Evolutionary conservation across 805 yeast genomes (phyloP), one percentile per base, ranked within the genome.

Genomic region (Saturnispora mendoncae): DNA sequence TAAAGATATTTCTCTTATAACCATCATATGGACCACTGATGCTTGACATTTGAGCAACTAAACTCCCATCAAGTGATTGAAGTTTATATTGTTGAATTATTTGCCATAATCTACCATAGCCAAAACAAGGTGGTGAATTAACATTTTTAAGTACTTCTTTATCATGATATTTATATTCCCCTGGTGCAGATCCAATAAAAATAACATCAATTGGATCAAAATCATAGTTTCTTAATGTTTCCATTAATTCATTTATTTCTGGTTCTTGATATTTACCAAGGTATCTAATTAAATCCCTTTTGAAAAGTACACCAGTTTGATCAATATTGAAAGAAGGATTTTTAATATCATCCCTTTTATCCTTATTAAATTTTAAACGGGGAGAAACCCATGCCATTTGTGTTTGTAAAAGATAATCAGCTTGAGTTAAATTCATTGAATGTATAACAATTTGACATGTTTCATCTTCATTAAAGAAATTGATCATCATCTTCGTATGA

Each of bases 361-460:
- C 27, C 1, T 18, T 4, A 21, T 47, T 43, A 5, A 30, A 6
- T n/a, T 20, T 24, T 12, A 68, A 44, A 19, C 56, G 51, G 1
- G 82, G 84, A 6, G 82, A 71, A 26, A 67, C 57, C 87, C 87
- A 80, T 25, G 72, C 61, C 67, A 78, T 76, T 51, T 80, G 86
- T 6, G 82, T 79, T 42, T 80, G 74, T 1, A 68, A 67, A 4
- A 62, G 60, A 38, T 75, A 69, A 55, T 81, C 88, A 0, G 68
- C 52, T 27, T 56, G 55, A 1, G 79, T 75, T 41, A 79, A 53
- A 55, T 81, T 81, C 54, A 73, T 69, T 1, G 85, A 74, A 55
- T 79, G 73, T 19, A 80, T 60, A 18, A 73, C 74, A 0, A 81
- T 55, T 51, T 73, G 77, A 25, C 69, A 56, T 0, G 68, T 57